Evolutionary conservation across 352 stramenopile genomes (phyloP).

Genomic region (Globisporangium paroecandrum): DNA sequence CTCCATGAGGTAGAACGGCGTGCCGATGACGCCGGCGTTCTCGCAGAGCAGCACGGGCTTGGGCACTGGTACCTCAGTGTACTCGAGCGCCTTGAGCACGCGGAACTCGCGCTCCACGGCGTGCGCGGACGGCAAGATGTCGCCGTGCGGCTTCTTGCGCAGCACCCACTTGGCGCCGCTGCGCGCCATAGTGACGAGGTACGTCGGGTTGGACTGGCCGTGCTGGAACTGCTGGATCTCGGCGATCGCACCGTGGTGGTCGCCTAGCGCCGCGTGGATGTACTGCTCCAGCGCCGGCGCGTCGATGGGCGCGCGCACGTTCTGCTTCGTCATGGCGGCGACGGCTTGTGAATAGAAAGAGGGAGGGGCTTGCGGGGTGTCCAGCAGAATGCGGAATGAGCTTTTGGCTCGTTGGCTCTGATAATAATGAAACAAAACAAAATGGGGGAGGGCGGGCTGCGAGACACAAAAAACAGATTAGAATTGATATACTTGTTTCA

Average conservation of each 20-base stretch:
- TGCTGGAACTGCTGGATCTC: conserved; percentile 81
- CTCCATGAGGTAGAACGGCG: conserved; percentile 83
- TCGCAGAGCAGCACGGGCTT: conserved; percentile 66
- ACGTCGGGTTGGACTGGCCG: conserved; percentile 88
- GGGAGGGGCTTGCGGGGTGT: neutral
- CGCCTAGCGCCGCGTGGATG: conserved; percentile 46
- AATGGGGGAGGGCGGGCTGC: no score
- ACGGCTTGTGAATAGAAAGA: neutral
- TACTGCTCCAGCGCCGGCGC: conserved; percentile 40
- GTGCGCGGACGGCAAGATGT: conserved; percentile 78
- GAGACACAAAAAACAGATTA: no score
- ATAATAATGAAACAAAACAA: neutral
- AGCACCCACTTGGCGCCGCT: conserved; percentile 68
- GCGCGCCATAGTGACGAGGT: conserved; percentile 60
- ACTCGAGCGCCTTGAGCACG: conserved; percentile 60
- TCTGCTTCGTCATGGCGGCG: conserved; percentile 38
- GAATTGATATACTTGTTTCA: neutral
- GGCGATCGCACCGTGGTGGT: conserved; percentile 47
- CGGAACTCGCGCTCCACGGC: conserved; percentile 78
- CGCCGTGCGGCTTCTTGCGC: conserved; percentile 79
- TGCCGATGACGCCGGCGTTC: conserved; percentile 59
- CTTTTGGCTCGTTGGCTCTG: neutral
- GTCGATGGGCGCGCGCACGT: conserved; percentile 57
- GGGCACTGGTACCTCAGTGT: conserved; percentile 63
- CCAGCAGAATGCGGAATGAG: conserved; percentile 1